phyloP scores from a whole-genome alignment of 805 yeast genomes.

The Candida endomychidarum region DNA sequence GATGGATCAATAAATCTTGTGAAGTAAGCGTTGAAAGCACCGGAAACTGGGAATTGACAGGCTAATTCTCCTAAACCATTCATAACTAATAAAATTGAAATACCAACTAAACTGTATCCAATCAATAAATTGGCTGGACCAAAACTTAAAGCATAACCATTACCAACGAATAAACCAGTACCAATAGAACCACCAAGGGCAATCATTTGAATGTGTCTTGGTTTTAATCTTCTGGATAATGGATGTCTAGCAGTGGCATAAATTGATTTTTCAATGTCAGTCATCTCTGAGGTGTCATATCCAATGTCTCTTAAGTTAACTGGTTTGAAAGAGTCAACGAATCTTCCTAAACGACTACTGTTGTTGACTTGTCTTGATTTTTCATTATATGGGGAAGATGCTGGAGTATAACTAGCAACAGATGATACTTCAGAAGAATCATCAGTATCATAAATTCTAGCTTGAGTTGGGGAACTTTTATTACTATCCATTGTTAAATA shows the following conservation, averaged over 20 bases:
- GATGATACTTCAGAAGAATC: constrained; percentile 3
- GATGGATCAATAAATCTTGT: constrained; percentile 36
- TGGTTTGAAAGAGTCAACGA: constrained; percentile 40
- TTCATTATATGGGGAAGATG: neutral
- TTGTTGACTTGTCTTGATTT: constrained; percentile 3
- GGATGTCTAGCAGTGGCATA: constrained; percentile 37
- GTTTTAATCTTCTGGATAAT: constrained; percentile 52
- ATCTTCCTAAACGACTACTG: constrained; percentile 10
- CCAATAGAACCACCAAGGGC: constrained; percentile 75
- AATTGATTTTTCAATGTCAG: constrained; percentile 38
- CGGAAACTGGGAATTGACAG: constrained; percentile 42
- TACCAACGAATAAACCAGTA: constrained; percentile 54
- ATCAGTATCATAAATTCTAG: constrained; percentile 5
- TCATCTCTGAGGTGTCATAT: constrained; percentile 40
- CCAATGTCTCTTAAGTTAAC: constrained; percentile 38
- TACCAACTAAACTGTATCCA: constrained; percentile 58
- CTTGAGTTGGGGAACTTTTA: constrained; percentile 6
- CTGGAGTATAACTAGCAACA: neutral
- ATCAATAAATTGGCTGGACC: constrained; percentile 47
- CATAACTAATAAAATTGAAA: constrained; percentile 56
- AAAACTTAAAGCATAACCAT: constrained; percentile 43
- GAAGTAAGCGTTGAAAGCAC: constrained; percentile 38
- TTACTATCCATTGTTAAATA: constrained; percentile 3
- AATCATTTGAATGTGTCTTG: constrained; percentile 69
- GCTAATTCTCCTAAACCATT: constrained; percentile 65